Evolutionary conservation across 2,329 filamentous ascomycete species (phyloP).

Genomic region (Cryphonectria naterciae): DNA sequence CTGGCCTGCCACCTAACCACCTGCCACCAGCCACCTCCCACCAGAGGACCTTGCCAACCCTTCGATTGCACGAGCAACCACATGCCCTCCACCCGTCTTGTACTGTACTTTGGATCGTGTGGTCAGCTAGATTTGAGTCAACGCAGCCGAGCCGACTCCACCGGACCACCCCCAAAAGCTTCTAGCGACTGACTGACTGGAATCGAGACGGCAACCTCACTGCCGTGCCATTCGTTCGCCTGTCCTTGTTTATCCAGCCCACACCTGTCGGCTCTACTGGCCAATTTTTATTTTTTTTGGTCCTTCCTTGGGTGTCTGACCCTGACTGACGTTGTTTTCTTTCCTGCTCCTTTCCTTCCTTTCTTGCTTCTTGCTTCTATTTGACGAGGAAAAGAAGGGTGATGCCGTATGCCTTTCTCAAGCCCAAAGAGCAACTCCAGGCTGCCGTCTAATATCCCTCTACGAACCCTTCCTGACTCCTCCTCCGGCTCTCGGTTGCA

Average conservation of each 20-base stretch:
- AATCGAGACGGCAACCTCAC: conserved; percentile 20
- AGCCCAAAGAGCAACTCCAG: conserved; percentile 57
- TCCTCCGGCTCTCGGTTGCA: conserved; percentile 37
- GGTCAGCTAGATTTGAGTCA: conserved; percentile 8
- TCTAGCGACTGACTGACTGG: conserved; percentile 11
- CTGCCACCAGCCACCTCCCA: conserved; percentile 7
- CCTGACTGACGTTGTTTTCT: neutral
- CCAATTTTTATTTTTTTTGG: neutral
- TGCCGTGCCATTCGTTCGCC: conserved; percentile 35
- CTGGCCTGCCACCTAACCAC: conserved; percentile 1
- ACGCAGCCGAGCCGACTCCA: conserved; percentile 6
- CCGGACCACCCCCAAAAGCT: conserved; percentile 4
- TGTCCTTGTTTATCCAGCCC: conserved; percentile 38
- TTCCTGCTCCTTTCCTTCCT: conserved; percentile 14
- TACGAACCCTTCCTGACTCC: conserved; percentile 68
- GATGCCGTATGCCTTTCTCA: conserved; percentile 71
- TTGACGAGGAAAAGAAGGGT: conserved; percentile 50
- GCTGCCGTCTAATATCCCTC: conserved; percentile 83
- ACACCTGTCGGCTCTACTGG: conserved; percentile 16
- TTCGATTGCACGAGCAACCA: conserved; percentile 3
- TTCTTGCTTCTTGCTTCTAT: conserved; percentile 1
- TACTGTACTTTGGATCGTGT: conserved; percentile 4
- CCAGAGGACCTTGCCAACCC: conserved; percentile 4
- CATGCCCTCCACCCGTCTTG: conserved; percentile 11
- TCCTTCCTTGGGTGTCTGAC: neutral